Evolutionary conservation across 441 rosid species (phyloP), one percentile per base, ranked within the genome.

Genomic region (Biscutella laevigata): DNA sequence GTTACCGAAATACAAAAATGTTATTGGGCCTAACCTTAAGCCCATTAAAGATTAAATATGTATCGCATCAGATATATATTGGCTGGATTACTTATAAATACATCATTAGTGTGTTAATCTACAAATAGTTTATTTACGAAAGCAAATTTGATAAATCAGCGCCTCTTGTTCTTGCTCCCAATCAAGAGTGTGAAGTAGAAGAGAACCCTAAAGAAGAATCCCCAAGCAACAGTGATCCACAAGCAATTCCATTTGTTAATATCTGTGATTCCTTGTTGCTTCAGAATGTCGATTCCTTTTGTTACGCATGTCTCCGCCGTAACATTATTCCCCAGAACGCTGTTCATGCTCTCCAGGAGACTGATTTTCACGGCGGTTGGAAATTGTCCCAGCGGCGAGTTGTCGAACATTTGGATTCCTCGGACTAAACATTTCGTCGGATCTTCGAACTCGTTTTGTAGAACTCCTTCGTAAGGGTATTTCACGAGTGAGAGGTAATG

Each of bases 401-500:
- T 78, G 40, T 88, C 95, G 22, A 81, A 84, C 78, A 84, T 74
- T n/a, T 84, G 92, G 0, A 79, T 76, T 0, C 95, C 96, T 1
- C 77, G 22, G 1, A 85, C 79, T 22, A 77, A 81, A 54, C 96
- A 88, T 45, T 65, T 83, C 19, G 64, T 66, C 0, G 92, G 76
- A 38, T 85, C 79, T 2, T 62, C 62, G 50, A 88, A 88, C 39
- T 85, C 95, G 69, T 75, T 85, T 53, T 79, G 87, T 0, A 88
- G 27, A 1, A 83, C 95, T 13, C 74, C 83, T 64, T 88, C 89
- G 49, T 74, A 88, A 0, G 97, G 95, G 48, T 86, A 88, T 51
- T 83, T 88, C 59, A 86, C 94, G 0, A 89, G 80, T 0, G 97
- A 86, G 17, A 80, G 68, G 75, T 86, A 88, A 47, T 88, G 95